Conservation (phyloP, 176 grass and related monocot genomes). For the Oryza punctata region DNA sequence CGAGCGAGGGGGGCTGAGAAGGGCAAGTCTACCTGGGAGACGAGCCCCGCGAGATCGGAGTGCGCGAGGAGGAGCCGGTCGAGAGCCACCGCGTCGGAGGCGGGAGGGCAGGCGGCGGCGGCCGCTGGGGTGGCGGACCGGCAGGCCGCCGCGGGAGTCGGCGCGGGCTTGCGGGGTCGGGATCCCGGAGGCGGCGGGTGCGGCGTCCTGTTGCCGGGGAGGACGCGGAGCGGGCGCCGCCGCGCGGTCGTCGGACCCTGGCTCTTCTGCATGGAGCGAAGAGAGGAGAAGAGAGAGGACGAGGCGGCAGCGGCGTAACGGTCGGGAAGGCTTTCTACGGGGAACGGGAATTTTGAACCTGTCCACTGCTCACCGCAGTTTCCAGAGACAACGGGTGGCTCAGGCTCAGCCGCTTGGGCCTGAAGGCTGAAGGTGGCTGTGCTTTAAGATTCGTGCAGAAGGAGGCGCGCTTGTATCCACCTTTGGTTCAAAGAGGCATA, state of each 20-base stretch:
- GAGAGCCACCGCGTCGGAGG: conserved; percentile 40
- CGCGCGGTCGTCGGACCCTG: conserved; percentile 51
- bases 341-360: conserved; percentile 21
- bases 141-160: neutral
- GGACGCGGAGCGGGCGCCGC: conserved; percentile 51
- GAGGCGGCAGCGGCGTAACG: conserved; percentile 31
- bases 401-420: neutral
- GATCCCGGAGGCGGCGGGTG: conserved; percentile 23
- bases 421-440: too few species aligned
- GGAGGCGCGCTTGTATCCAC: neutral
- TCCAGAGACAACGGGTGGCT: neutral
- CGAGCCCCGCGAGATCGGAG: conserved; percentile 42
- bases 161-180: conserved; percentile 26
- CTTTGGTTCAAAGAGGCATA: neutral
- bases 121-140: neutral
- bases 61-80: conserved; percentile 60
- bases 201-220: conserved; percentile 47
- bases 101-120: neutral
- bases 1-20: neutral
- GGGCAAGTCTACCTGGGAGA: conserved; percentile 42
- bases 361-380: neutral
- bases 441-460: neutral
- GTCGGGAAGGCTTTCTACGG: conserved; percentile 27
- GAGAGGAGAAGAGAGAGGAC: neutral
- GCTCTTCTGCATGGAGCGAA: conserved; percentile 49